Evolutionary conservation across 768 basidiomycete genomes (phyloP).

Genomic region (Strobilomyces dryophilus): DNA sequence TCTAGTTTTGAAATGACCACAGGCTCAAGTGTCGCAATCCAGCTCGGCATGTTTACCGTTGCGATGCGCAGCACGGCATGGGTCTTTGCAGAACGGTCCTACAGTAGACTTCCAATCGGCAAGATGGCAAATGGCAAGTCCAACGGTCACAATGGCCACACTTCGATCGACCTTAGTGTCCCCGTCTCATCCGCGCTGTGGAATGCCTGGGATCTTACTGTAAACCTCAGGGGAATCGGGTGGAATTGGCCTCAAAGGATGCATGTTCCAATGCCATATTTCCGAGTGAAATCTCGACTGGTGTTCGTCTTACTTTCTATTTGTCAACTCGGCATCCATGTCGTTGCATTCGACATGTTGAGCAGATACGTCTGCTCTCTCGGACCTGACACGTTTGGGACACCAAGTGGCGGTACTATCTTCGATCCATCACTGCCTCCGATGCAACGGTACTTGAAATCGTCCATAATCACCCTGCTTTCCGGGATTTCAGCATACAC

Average conservation of each 20-base stretch:
- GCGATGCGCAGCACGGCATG: slow-evolving; percentile 24
- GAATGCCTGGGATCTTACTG: slow-evolving; percentile 26
- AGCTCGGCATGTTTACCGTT: slow-evolving; percentile 24
- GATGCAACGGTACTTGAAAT: slow-evolving; percentile 37
- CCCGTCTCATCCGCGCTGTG: slow-evolving; percentile 16
- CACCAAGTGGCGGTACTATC: slow-evolving; percentile 33
- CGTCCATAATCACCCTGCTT: slow-evolving; percentile 40
- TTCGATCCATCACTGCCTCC: slow-evolving; percentile 32
- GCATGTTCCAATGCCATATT: slow-evolving; percentile 12
- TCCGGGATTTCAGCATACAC: slow-evolving; percentile 43
- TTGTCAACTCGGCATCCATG: slow-evolving; percentile 3
- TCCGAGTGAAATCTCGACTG: slow-evolving; percentile 16
- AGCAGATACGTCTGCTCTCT: slow-evolving; percentile 17
- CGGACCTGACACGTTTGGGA: slow-evolving; percentile 38
- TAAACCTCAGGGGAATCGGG: slow-evolving; percentile 26
- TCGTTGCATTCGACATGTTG: slow-evolving; percentile 4
- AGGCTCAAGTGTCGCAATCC: background rate
- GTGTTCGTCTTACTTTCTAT: slow-evolving; percentile 18
- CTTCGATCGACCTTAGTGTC: background rate
- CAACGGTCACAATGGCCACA: background rate
- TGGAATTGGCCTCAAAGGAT: slow-evolving; percentile 18
- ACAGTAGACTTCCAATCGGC: slow-evolving; percentile 10
- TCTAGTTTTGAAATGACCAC: no score
- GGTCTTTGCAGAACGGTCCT: slow-evolving; percentile 13
- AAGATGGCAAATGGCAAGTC: background rate